Conservation (phyloP, 768 basidiomycete genomes). For the Cytidiella melzeri region DNA sequence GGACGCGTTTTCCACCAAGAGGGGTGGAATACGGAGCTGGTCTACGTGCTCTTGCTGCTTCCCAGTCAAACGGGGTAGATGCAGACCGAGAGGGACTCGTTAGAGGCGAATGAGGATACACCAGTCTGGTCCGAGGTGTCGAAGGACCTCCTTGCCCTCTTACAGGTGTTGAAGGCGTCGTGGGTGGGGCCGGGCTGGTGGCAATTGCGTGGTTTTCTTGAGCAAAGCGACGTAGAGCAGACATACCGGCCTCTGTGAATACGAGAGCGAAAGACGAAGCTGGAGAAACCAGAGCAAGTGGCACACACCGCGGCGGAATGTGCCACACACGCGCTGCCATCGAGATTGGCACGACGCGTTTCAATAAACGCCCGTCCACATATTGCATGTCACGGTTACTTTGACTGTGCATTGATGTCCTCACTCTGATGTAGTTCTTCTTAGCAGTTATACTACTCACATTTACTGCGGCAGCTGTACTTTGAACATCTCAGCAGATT, state of each 20-base stretch:
- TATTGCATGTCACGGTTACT: too few species aligned
- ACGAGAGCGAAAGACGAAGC: too few species aligned
- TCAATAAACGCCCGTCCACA: too few species aligned
- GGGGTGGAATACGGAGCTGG: slow-evolving; percentile 74
- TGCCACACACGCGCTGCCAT: too few species aligned
- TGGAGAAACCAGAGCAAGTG: too few species aligned
- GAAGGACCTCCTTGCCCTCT: slow-evolving; percentile 24
- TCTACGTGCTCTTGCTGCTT: slow-evolving; percentile 63
- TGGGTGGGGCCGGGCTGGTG: slow-evolving; percentile 3
- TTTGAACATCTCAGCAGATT: neutral
- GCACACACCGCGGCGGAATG: too few species aligned
- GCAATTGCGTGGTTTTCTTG: slow-evolving; percentile 21
- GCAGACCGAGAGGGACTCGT: slow-evolving; percentile 69
- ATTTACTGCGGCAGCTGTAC: too few species aligned
- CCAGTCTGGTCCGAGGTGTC: slow-evolving; percentile 38
- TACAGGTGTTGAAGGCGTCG: slow-evolving; percentile 21
- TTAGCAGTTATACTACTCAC: too few species aligned
- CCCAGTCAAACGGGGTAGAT: slow-evolving; percentile 81
- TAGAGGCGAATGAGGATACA: slow-evolving; percentile 50
- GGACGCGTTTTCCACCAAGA: slow-evolving; percentile 35
- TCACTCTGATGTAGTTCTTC: too few species aligned
- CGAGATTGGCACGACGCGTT: too few species aligned
- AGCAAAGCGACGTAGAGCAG: slow-evolving; percentile 19
- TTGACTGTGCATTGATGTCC: too few species aligned
- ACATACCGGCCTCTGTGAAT: slow-evolving; percentile 4